Evolutionary conservation across 805 yeast genomes (phyloP).

Genomic region (Diddensiella santjacobensis): DNA sequence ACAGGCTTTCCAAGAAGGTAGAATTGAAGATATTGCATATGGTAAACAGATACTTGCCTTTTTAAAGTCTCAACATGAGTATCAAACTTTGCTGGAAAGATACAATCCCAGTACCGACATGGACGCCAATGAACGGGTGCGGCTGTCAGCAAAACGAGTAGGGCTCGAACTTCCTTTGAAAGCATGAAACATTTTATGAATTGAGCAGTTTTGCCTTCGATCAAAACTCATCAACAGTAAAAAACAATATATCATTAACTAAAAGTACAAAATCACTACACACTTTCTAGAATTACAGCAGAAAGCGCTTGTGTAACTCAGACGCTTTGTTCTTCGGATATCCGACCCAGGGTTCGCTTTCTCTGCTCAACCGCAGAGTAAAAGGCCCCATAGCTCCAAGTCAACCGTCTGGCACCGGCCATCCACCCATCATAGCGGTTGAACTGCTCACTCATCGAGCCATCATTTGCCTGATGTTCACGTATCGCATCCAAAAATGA

Average conservation of each 20-base stretch:
- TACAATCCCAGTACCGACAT: constrained; percentile 81
- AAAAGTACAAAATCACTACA: too few relatives aligned
- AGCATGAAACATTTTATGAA: not conserved
- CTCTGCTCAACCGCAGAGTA: constrained; percentile 48
- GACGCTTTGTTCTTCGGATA: not conserved
- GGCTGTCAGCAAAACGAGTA: constrained; percentile 81
- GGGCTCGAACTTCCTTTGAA: constrained; percentile 60
- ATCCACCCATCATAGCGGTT: constrained; percentile 74
- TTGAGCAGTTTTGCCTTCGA: not conserved
- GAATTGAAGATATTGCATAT: constrained; percentile 34
- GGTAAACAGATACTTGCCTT: constrained; percentile 59
- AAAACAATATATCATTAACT: too few relatives aligned
- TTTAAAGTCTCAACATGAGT: constrained; percentile 68
- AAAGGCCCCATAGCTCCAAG: constrained; percentile 87
- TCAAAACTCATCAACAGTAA: too few relatives aligned
- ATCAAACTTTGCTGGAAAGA: constrained; percentile 73
- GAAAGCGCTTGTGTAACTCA: too few relatives aligned
- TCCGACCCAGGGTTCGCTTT: constrained; percentile 11
- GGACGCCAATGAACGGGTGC: constrained; percentile 73
- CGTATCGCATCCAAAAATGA: constrained; percentile 45
- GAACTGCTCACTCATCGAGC: constrained; percentile 85
- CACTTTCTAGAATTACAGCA: too few relatives aligned
- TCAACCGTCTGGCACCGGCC: constrained; percentile 83
- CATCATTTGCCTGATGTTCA: constrained; percentile 52
- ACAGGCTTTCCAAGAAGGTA: constrained; percentile 13